These are phyloP conservation scores for Metschnikowia santaceciliae DNA, from an alignment of 805 yeast genomes.

Conservation along the genomic window DNA sequence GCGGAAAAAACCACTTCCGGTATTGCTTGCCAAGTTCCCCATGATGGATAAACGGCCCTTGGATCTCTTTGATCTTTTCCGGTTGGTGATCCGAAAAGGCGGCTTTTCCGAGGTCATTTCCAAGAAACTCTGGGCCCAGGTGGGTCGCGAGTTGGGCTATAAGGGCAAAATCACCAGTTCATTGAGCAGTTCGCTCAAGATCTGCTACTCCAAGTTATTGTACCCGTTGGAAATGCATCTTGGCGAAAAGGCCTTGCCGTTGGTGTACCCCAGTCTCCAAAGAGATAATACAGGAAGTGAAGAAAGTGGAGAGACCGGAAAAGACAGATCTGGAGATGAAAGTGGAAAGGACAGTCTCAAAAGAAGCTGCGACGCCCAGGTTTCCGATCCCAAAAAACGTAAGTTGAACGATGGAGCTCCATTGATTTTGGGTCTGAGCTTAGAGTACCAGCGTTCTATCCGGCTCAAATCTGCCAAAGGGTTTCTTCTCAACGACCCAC, in stretches of 20 bases:
- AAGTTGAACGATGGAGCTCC: conserved; percentile 24
- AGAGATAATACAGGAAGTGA: background rate
- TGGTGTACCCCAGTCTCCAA: background rate
- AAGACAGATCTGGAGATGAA: background rate
- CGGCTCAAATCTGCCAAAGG: conserved; percentile 49
- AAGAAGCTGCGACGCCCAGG: background rate
- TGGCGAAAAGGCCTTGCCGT: conserved; percentile 10
- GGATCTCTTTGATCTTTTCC: conserved; percentile 57
- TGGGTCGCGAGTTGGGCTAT: conserved; percentile 77
- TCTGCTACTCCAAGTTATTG: conserved; percentile 48
- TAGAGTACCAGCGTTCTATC: conserved; percentile 43
- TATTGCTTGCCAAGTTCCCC: conserved; percentile 48
- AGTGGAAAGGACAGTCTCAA: background rate
- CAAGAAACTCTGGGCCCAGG: conserved; percentile 75
- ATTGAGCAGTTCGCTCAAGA: conserved; percentile 60
- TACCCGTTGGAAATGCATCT: conserved; percentile 29
- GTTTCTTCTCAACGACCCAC: conserved; percentile 46
- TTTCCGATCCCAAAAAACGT: conserved; percentile 4
- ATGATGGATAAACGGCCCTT: conserved; percentile 62
- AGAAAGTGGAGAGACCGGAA: background rate
- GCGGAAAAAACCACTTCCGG: conserved; percentile 12
- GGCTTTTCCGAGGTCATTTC: conserved; percentile 63
- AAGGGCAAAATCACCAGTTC: conserved; percentile 70
- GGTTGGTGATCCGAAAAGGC: conserved; percentile 59
- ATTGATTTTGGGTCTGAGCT: conserved; percentile 43